Conservation (phyloP, 2,329 filamentous ascomycete genomes). For the Fusarium paranaense region DNA sequence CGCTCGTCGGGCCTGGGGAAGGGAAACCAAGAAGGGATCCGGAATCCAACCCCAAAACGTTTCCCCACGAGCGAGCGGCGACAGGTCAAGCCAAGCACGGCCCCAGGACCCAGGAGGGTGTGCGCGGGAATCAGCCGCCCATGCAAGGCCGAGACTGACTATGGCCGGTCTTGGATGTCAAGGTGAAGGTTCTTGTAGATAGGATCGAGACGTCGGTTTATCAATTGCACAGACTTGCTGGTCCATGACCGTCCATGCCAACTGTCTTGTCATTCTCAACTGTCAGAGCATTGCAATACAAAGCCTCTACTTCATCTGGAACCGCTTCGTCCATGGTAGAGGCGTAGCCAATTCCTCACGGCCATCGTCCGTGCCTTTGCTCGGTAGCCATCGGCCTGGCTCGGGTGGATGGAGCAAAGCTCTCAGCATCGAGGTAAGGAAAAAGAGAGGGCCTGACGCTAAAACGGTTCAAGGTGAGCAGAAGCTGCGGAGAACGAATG, state of each 20-base stretch:
- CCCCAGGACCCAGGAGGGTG: not conserved
- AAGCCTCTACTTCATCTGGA: not conserved
- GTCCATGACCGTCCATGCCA: not conserved
- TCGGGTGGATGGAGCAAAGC: constrained; percentile 50
- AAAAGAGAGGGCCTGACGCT: constrained; percentile 21
- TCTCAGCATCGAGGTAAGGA: constrained; percentile 5
- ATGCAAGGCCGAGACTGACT: constrained; percentile 13
- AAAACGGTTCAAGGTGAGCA: constrained; percentile 22
- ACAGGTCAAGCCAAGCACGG: not conserved
- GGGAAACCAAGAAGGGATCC: constrained; percentile 18
- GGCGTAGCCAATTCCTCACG: constrained; percentile 15
- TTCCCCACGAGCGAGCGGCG: constrained; percentile 13
- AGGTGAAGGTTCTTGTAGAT: constrained; percentile 9
- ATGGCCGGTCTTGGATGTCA: not conserved
- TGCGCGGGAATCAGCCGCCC: not conserved
- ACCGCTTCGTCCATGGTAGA: not conserved
- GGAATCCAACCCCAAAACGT: constrained; percentile 19
- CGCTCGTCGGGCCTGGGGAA: constrained; percentile 42
- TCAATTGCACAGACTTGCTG: not conserved
- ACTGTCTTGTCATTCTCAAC: not conserved
- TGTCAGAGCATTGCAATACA: not conserved
- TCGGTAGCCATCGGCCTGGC: constrained; percentile 51
- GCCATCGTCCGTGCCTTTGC: constrained; percentile 39
- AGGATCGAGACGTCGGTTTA: not conserved
- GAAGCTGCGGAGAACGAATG: constrained; percentile 7